Conservation (phyloP, 2,329 filamentous ascomycete genomes). For the Hypoxylon sp. region DNA sequence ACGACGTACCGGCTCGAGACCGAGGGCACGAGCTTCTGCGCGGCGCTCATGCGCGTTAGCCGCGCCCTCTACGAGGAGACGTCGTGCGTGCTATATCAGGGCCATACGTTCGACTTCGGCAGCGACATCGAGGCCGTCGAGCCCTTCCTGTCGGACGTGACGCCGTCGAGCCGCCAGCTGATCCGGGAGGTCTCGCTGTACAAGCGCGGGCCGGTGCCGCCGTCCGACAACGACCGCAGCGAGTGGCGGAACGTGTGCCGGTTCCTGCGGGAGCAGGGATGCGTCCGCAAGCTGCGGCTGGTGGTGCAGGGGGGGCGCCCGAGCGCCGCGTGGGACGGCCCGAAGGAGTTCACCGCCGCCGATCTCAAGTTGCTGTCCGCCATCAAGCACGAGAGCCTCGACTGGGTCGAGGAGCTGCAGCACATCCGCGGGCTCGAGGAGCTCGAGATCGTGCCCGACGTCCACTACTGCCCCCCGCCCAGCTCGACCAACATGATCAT, state of each 20-base stretch:
- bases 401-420: conserved; percentile 69
- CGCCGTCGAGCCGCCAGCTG: conserved; percentile 58
- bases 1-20: conserved; percentile 68
- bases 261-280: conserved; percentile 56
- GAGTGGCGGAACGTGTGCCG: conserved; percentile 67
- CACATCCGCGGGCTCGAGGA: conserved; percentile 61
- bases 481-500: conserved; percentile 66
- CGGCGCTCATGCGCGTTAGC: conserved; percentile 60
- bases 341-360: conserved; percentile 57
- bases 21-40: conserved; percentile 55
- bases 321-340: conserved; percentile 60
- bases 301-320: conserved; percentile 67
- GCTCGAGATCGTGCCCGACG: conserved; percentile 64
- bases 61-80: conserved; percentile 66
- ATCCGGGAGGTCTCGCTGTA: conserved; percentile 64
- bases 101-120: conserved; percentile 69
- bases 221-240: conserved; percentile 65
- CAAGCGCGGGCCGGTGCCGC: conserved; percentile 66
- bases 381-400: conserved; percentile 62
- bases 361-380: conserved; percentile 61
- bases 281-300: conserved; percentile 60
- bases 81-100: conserved; percentile 66
- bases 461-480: conserved; percentile 65
- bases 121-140: conserved; percentile 69
- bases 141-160: conserved; percentile 70